Base-by-base conservation (phyloP, 1,284 basidiomycete genomes). In the Cutaneotrichosporon sp. region DNA sequence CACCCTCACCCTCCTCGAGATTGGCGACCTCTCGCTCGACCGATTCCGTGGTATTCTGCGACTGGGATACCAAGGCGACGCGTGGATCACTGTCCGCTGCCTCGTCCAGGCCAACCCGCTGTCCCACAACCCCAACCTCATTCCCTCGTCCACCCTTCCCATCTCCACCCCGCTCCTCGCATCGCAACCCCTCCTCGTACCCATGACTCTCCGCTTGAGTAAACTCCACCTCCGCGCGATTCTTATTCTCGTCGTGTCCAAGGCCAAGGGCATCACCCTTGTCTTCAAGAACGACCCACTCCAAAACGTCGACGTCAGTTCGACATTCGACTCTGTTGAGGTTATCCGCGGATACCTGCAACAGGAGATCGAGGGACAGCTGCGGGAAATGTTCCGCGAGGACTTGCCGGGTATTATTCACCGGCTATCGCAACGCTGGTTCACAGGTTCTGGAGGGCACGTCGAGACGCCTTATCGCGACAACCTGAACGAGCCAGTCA, bases 241-340 rank as follows among this genome's bases (percentile, higher is more conserved):
- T 67, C 89, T 99, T 63, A 94, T 98, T 58, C 84, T 98, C 43
- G 93, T 98, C 65, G 90, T 98, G 49, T 97, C 92, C 24, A 90
- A 90, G 61, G 87, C 88, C 70, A 97, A 97, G 68, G 96, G 96
- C 45, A 97, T 98, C 71, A 98, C 96, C 0, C 83, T 98, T 42
- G 96, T 98, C 22, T 99, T 99, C 84, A 98, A 98, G 78, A 98
- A 97, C 51, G 96, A 99, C 75, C 96, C 96, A 0, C 81, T 98
- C 19, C 93, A 99, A 75, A 91, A 92, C 64, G 91, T 98, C 50
- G 89, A 97, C 68, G 97, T 99, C 65, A 90, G 87, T 71, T 90
- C 87, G 67, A 97, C 94, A 0, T 99, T 99, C 68, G 96, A 99
- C 75, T 92, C 89, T 16, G 94, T 99, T 58, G 91, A 90, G 46